Base-by-base conservation (phyloP, 2,329 filamentous ascomycete genomes). In the Calonectria multiphialidica region DNA sequence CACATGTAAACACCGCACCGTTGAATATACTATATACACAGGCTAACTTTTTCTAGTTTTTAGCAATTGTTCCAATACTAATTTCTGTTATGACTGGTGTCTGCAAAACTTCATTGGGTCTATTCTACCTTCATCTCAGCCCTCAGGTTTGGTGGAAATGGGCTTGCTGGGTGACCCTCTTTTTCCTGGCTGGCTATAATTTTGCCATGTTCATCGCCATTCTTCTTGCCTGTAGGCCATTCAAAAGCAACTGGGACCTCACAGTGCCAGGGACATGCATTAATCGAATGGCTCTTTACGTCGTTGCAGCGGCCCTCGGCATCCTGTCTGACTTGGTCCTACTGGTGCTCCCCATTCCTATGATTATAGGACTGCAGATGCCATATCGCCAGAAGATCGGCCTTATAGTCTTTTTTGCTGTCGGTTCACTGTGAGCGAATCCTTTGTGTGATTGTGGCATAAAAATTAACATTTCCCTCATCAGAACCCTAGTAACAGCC, bases 271-370 rank as follows among this genome's bases (percentile, higher is more conserved):
- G 84, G 66, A 79, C 49, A 25, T 89, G 87, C 72, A 81, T 89
- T 61, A 78, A 86, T 59, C 84, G 85, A 33, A 82, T 85, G 13
- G 78, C 83, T 2, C 83, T 88, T 42, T 88, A 88, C 76, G 82
- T 88, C 28, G 81, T 83, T 37, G 86, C 86, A 45, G 86, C 87
- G 0, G 83, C 81, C 2, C 79, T 86, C 12, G 87, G 87, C 70
- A 85, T 87, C 53, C 63, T 84, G 18, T 87, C 86, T 3, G 86
- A 88, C 75, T 57, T 88, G 5, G 71, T 87, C 21, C 82, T 87
- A 16, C 84, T 86, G 57, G 72, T 82, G 1, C 77, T 88, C 5
- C 87, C 87, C 0, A 81, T 88, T 28, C 84, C 83, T 1, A 85
- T 86, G 9, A 79, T 89, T 2, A 75, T 85, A 37, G 80, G 79